These are phyloP conservation scores for Pigoraptor vietnamica DNA, from an alignment of 78 protist genomes.

Conservation along the genomic window DNA sequence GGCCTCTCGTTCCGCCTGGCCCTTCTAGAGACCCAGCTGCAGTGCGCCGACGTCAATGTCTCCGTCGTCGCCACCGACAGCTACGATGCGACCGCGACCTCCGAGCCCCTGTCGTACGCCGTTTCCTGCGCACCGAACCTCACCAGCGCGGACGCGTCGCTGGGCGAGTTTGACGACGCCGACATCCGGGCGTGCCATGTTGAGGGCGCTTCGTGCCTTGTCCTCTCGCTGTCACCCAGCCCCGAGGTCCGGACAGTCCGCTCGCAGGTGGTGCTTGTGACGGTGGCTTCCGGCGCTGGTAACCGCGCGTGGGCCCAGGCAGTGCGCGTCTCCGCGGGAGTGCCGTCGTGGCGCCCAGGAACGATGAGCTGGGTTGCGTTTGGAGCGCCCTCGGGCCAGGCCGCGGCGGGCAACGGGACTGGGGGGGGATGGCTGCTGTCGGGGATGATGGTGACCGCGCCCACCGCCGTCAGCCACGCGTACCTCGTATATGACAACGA, in stretches of 20 bases:
- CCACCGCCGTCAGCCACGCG: neutral
- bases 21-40: neutral
- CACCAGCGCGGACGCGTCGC: neutral
- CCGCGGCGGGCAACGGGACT: neutral
- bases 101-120: neutral
- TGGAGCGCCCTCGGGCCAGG: neutral
- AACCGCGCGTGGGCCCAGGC: neutral
- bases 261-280: neutral
- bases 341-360: neutral
- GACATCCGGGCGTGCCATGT: neutral
- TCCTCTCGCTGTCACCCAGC: neutral
- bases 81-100: neutral
- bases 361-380: neutral
- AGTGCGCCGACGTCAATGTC: neutral
- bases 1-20: neutral
- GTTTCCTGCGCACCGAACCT: neutral
- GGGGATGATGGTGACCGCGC: neutral
- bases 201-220: neutral
- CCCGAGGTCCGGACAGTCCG: neutral
- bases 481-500: neutral
- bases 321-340: neutral
- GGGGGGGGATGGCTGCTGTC: neutral
- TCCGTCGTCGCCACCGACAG: neutral
- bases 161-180: neutral
- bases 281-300: neutral